Percentiles rank a stretch among this genome's conserved stretches.
Evolutionary conservation across 75 land plant genomes (phyloP).

Genomic region (Pinus taeda): DNA sequence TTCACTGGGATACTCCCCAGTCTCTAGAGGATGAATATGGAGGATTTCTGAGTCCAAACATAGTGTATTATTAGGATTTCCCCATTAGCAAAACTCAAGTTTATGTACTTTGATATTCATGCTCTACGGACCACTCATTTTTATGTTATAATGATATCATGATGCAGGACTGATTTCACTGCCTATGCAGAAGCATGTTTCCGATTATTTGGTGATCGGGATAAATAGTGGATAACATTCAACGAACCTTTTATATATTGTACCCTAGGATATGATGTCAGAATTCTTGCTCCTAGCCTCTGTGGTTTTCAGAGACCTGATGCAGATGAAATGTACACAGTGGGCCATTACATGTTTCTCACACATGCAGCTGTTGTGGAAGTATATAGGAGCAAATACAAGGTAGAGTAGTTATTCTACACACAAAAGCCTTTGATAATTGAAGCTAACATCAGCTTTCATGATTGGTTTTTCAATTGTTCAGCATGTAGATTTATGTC

Average conservation of each 20-base stretch:
- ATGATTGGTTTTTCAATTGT: too few species aligned
- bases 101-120: neutral
- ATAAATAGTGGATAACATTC: conserved; percentile 64
- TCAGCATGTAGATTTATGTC: too few species aligned
- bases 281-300: neutral
- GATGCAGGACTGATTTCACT: conserved; percentile 48
- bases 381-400: neutral
- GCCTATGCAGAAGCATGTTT: conserved; percentile 61
- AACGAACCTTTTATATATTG: conserved; percentile 34
- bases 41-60: conserved; percentile 35
- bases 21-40: conserved; percentile 39
- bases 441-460: too few species aligned
- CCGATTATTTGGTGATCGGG: conserved; percentile 58
- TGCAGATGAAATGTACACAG: neutral
- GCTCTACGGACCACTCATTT: too few species aligned
- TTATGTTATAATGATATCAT: neutral
- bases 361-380: neutral
- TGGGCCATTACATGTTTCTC: neutral
- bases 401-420: neutral
- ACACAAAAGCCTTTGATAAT: too few species aligned
- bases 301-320: neutral
- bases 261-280: neutral
- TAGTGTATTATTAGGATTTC: conserved; percentile 9
- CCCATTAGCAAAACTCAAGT: neutral
- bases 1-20: conserved; percentile 40